phyloP scores from a whole-genome alignment of 1,284 basidiomycete genomes.

The Malassezia dermatis region DNA sequence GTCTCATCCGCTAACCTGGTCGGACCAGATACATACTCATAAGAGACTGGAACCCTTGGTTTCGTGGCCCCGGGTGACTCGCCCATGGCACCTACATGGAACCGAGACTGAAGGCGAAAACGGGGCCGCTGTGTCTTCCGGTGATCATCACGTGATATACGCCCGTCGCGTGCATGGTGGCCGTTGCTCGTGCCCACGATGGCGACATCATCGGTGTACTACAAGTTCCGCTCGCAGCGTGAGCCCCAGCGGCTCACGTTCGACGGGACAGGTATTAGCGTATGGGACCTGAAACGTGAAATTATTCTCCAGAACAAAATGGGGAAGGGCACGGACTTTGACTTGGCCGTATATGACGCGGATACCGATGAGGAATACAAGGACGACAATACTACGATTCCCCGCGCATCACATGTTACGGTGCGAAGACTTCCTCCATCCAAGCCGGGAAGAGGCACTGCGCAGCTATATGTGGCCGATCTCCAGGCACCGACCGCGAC shows the following conservation, averaged over 20 bases:
- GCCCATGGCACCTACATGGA: background rate
- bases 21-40: slow-evolving; percentile 32
- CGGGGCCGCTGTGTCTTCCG: background rate
- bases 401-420: slow-evolving; percentile 84
- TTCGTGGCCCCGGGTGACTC: slow-evolving; percentile 49
- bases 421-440: slow-evolving; percentile 77
- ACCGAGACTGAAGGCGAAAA: background rate
- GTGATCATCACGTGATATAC: slow-evolving; percentile 7
- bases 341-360: slow-evolving; percentile 63
- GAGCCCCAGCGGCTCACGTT: slow-evolving; percentile 91
- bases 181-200: slow-evolving; percentile 19
- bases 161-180: background rate
- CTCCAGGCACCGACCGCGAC: slow-evolving; percentile 17
- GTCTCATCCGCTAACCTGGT: slow-evolving; percentile 49
- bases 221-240: slow-evolving; percentile 91
- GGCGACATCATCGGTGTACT: slow-evolving; percentile 63
- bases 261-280: slow-evolving; percentile 94
- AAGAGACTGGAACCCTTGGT: slow-evolving; percentile 50
- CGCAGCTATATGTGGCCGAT: slow-evolving; percentile 68
- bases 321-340: slow-evolving; percentile 92
- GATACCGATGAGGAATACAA: slow-evolving; percentile 59
- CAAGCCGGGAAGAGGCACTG: slow-evolving; percentile 81
- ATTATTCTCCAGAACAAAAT: slow-evolving; percentile 93
- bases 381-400: slow-evolving; percentile 81
- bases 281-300: slow-evolving; percentile 98